These are phyloP conservation scores for Mycena vitilis DNA, from an alignment of 768 basidiomycete genomes.

Conservation along the genomic window DNA sequence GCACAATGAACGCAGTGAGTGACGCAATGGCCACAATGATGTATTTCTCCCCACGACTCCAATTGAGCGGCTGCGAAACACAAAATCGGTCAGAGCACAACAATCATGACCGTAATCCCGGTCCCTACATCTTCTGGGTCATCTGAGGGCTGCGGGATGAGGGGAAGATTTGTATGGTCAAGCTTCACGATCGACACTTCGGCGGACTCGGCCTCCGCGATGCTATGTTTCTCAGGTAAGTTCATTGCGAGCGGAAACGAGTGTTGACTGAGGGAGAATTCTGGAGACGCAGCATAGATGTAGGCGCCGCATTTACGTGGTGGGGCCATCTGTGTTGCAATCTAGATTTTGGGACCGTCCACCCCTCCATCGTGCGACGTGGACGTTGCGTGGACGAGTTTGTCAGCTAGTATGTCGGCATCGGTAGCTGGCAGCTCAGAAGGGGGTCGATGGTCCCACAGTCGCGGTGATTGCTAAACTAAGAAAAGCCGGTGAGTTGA, in stretches of 20 bases:
- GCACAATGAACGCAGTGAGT: conserved; percentile 37
- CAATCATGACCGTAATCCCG: background rate
- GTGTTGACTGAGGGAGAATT: background rate
- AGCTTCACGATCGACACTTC: conserved; percentile 38
- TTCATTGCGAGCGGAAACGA: conserved; percentile 17
- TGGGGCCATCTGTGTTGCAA: too few relatives aligned
- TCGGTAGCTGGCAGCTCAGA: too few relatives aligned
- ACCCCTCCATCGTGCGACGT: too few relatives aligned
- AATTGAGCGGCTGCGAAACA: conserved; percentile 37
- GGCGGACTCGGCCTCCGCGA: conserved; percentile 1
- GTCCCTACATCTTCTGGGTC: conserved; percentile 38
- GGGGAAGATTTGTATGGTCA: conserved; percentile 38
- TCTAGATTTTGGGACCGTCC: too few relatives aligned
- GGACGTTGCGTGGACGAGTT: too few relatives aligned
- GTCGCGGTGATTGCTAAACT: too few relatives aligned
- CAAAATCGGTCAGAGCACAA: background rate
- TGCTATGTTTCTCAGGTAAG: conserved; percentile 13
- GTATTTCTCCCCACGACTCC: conserved; percentile 36
- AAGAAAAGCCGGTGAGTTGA: too few relatives aligned
- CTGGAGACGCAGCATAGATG: too few relatives aligned
- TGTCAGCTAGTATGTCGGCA: too few relatives aligned
- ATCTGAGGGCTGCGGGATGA: conserved; percentile 44
- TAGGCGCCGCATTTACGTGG: too few relatives aligned
- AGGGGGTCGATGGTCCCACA: too few relatives aligned
- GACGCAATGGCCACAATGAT: conserved; percentile 33